phyloP scores from a whole-genome alignment of 257 asterid species.

The Nicotiana tomentosiformis region DNA sequence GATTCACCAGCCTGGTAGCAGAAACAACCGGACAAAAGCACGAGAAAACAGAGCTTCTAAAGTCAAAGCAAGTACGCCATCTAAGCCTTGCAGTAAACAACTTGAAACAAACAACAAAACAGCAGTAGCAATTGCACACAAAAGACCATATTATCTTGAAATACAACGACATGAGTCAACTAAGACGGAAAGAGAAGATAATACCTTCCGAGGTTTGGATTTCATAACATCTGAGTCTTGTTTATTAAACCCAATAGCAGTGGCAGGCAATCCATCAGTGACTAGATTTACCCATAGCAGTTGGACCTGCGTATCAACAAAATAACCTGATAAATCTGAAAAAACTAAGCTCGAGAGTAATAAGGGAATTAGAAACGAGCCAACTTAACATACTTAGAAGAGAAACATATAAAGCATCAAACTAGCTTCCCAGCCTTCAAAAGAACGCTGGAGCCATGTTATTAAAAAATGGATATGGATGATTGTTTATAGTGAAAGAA shows the following conservation, averaged over 20 bases:
- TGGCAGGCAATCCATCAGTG: constrained; percentile 99
- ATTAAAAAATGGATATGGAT: background rate
- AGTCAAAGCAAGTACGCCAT: background rate
- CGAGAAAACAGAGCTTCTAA: background rate
- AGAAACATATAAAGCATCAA: background rate
- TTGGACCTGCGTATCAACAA: constrained; percentile 69
- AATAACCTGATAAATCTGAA: constrained; percentile 1
- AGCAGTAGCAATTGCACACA: background rate
- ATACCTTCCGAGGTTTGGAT: constrained; percentile 98
- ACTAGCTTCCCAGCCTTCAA: background rate
- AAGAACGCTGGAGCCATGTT: background rate
- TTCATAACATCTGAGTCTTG: constrained; percentile 98
- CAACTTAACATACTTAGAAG: background rate
- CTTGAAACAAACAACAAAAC: background rate
- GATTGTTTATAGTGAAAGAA: background rate
- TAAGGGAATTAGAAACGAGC: background rate
- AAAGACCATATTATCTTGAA: background rate
- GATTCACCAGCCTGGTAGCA: background rate
- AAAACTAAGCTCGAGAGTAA: background rate
- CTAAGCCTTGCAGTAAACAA: background rate
- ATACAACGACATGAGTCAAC: background rate
- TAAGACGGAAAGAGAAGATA: background rate
- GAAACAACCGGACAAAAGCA: background rate
- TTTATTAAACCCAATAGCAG: constrained; percentile 98
- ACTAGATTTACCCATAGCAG: constrained; percentile 99